Base-by-base conservation (phyloP, 495 filamentous ascomycete species). In the Podospora conica region DNA sequence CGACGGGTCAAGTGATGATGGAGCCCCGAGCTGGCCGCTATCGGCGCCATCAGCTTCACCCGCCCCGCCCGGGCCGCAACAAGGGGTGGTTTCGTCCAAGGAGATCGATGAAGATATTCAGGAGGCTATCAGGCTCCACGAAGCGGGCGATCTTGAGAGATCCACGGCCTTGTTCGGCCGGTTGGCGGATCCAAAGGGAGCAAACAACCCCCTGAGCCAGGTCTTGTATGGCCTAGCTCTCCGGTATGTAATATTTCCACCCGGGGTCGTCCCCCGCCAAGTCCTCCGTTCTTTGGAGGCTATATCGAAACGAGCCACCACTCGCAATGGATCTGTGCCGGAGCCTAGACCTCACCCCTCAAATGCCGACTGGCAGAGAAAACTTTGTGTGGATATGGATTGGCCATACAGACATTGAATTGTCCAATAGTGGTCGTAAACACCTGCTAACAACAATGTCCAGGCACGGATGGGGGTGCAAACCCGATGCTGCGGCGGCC, bases 141-240 rank as follows among this genome's bases (percentile, higher is more conserved):
- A 99, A 76, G 81, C 80, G 29, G 94, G 95, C 62, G 78, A 87
- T 63, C 81, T 94, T 53, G 87, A 89, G 70, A 78, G 78, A 70
- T 93, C 92, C 59, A 98, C 96, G 55, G 79, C 79, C 21, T 86
- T 98, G 84, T 98, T 99, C 78, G 92, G 88, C 20, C 84, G 85
- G 55, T 84, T 99, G 61, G 96, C 95, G 31, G 90, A 96, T 74
- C 91, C 89, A 21, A 85, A 89, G 65, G 92, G 91, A 23, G 83
- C 86, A 62, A 96, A 96, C 77, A 97, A 97, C 76, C 91, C 93
- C 20, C 82, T 99, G 70, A 93, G 91, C 72, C 94, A 99, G 77
- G 95, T 99, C 58, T 84, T 99, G 60, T 99, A 96, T 75, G 95
- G 94, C 21, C 90, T 99, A 55, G 94, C 95, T 53, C 76, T 98